These are phyloP conservation scores for Umbilicus rupestris DNA, from an alignment of 164 flowering plant species.

Conservation along the genomic window DNA sequence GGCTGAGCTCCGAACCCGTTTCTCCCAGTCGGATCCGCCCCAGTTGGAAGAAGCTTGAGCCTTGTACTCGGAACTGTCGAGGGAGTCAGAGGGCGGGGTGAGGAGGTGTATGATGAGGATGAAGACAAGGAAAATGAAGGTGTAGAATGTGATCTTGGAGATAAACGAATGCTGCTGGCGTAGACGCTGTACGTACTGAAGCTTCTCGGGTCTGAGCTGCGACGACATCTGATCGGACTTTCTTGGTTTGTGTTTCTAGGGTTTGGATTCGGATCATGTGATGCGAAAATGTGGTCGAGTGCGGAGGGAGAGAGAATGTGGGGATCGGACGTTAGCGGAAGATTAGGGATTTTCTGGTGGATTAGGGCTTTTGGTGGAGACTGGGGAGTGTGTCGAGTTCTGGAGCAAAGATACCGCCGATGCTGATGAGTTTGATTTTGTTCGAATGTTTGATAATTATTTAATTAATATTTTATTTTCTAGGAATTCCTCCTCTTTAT, in stretches of 20 bases:
- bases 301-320: too few species aligned
- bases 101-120: background rate
- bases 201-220: background rate
- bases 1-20: slow-evolving; percentile 45
- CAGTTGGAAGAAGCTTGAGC: slow-evolving; percentile 10
- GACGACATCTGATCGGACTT: background rate
- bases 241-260: background rate
- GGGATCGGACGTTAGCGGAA: background rate
- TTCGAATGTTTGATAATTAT: too few species aligned
- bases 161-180: background rate
- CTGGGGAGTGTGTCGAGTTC: too few species aligned
- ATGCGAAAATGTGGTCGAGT: too few species aligned
- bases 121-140: background rate
- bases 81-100: background rate
- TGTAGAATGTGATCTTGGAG: background rate
- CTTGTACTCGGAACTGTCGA: background rate
- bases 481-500: too few species aligned
- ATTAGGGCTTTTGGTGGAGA: too few species aligned
- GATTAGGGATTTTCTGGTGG: too few species aligned
- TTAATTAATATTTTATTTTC: too few species aligned
- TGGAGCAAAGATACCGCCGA: too few species aligned
- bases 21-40: slow-evolving; percentile 60
- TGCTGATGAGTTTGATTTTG: too few species aligned
- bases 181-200: background rate
- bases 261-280: background rate